Evolutionary conservation across 768 basidiomycete genomes (phyloP), one percentile per base, ranked within the genome.

Genomic region (Lactarius indigo): DNA sequence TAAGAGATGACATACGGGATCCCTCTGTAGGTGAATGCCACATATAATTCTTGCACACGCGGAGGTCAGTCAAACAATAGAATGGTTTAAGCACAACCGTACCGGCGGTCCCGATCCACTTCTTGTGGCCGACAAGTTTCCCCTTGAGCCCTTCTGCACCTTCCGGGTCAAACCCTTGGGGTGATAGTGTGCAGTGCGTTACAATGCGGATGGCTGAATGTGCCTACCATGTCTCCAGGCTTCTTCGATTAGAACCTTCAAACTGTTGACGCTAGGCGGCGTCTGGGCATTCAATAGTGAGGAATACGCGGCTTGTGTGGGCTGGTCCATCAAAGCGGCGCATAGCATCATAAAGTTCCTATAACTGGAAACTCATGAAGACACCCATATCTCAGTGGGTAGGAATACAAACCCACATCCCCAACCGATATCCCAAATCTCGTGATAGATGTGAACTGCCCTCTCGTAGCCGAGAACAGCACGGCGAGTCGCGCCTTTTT

Each of bases 21-120:
- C 37, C 89, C 90, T 57, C 88, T 85, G 71, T 77, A 90, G 1
- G 83, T 84, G 73, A 94, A 91, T 37, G 93, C 92, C 13, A 88
- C 85, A 75, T 87, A 90, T 42, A 96, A 73, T 71, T 94, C 91
- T 91, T 71, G 42, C n/a, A 3, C 39, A 55, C 41, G 64, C 61
- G 39, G 52, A 15, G 52, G 26, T 56, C 68, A 71, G 56, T 47
- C 61, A n/a, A 12, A 13, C 42, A 56, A 41, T 33, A 15, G 55
- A 54, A n/a, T 28, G 28, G 33, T 39, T 64, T 52, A 35, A n/a
- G 23, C 18, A 55, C 28, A 17, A 50, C 68, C 71, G 63, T 70
- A 90, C 92, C 92, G 74, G 84, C 83, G 12, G 92, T 90, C 20
- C 94, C 94, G 56, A 96, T 88, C 87, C 86, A 91, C 74, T 90